phyloP scores from a whole-genome alignment of 2,329 filamentous ascomycete species.

The Colletotrichum musicola region DNA sequence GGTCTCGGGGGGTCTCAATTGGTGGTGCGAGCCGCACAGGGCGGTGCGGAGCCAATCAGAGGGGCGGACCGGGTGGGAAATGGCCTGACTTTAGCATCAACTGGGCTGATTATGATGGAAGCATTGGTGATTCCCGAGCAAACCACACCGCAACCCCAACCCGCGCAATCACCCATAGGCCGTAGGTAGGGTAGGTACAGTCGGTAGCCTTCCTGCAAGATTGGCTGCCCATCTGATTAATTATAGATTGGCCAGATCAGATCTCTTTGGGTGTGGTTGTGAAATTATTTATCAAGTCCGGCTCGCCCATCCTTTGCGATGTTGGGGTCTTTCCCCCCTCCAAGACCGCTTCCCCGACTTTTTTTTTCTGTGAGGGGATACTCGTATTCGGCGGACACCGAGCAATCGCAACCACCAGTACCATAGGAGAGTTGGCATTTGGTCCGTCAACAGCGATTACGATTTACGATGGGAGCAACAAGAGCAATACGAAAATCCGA shows the following conservation, averaged over 20 bases:
- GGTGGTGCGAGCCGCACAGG: constrained; percentile 32
- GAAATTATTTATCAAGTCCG: constrained; percentile 8
- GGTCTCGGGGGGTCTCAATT: constrained; percentile 24
- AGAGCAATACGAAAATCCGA: too few species aligned
- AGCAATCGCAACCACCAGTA: background rate
- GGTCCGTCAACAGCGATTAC: background rate
- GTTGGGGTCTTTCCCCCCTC: background rate
- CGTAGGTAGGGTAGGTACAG: background rate
- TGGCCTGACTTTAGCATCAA: constrained; percentile 37
- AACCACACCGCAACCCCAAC: constrained; percentile 25
- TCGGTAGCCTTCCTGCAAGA: constrained; percentile 13
- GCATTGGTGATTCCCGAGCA: constrained; percentile 25
- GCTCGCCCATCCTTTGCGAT: background rate
- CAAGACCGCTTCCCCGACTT: background rate
- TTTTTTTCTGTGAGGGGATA: background rate
- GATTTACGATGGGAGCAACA: too few species aligned
- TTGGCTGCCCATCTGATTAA: constrained; percentile 31
- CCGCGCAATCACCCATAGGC: background rate
- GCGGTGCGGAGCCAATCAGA: constrained; percentile 34
- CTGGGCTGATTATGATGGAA: constrained; percentile 40
- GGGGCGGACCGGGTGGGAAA: constrained; percentile 28
- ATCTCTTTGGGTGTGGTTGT: constrained; percentile 3
- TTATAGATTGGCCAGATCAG: constrained; percentile 26
- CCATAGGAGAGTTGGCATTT: too few species aligned
- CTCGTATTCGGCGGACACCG: background rate